Percentiles rank a stretch among this genome's conserved stretches.
phyloP scores from a whole-genome alignment of 352 stramenopile species.

The Phytophthora ohioensis region DNA sequence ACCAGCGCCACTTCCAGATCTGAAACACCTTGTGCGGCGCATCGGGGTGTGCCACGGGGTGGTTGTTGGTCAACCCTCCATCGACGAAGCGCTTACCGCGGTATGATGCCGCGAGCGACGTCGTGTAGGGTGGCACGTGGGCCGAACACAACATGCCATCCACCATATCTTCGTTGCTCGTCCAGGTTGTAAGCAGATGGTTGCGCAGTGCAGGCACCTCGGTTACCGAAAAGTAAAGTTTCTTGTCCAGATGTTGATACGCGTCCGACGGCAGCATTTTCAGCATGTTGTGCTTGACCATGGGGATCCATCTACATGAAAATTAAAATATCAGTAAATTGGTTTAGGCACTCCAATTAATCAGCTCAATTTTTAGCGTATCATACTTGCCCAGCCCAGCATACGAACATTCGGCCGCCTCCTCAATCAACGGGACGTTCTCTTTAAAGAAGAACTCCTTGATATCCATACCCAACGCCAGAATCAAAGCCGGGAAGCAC shows the following conservation, averaged over 20 bases:
- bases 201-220: slow-evolving; percentile 73
- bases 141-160: slow-evolving; percentile 83
- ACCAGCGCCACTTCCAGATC: slow-evolving; percentile 87
- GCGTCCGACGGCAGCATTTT: slow-evolving; percentile 67
- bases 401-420: slow-evolving; percentile 64
- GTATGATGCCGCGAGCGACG: slow-evolving; percentile 65
- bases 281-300: slow-evolving; percentile 75
- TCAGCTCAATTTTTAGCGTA: not conserved
- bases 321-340: not conserved
- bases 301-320: slow-evolving; percentile 70
- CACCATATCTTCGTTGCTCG: slow-evolving; percentile 85
- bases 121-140: slow-evolving; percentile 81
- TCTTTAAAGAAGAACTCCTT: slow-evolving; percentile 89
- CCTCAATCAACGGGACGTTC: slow-evolving; percentile 78
- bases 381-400: slow-evolving; percentile 68
- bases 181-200: slow-evolving; percentile 74
- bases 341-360: not conserved
- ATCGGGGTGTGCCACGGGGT: slow-evolving; percentile 62
- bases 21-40: slow-evolving; percentile 80
- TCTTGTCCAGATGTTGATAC: slow-evolving; percentile 67
- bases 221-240: slow-evolving; percentile 84
- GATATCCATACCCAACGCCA: slow-evolving; percentile 72
- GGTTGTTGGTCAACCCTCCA: slow-evolving; percentile 78
- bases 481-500: slow-evolving; percentile 74
- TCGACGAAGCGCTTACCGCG: slow-evolving; percentile 81